phyloP scores from a whole-genome alignment of 202 grass and related monocot species.

The Elaeis oleifera region DNA sequence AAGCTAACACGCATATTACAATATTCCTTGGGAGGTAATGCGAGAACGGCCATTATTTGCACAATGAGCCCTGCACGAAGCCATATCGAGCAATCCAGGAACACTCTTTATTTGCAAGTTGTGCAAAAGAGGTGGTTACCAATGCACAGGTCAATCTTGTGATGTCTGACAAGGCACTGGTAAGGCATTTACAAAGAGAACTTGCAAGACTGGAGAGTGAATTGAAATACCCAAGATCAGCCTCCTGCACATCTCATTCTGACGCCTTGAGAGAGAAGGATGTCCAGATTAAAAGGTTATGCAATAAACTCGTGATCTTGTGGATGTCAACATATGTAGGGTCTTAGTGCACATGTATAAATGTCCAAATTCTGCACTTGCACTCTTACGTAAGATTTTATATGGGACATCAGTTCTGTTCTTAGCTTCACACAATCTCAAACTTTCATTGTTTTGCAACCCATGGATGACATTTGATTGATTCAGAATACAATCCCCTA shows the following conservation, averaged over 20 bases:
- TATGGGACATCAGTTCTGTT: too few relatives aligned
- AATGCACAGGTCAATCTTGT: constrained; percentile 78
- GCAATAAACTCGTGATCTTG: too few relatives aligned
- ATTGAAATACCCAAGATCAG: constrained; percentile 45
- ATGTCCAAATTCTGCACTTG: too few relatives aligned
- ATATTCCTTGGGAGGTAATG: constrained; percentile 70
- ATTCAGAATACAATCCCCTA: too few relatives aligned
- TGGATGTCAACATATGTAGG: too few relatives aligned
- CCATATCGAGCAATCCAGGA: constrained; percentile 80
- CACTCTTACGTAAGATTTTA: too few relatives aligned
- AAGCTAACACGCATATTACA: constrained; percentile 91
- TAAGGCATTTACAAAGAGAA: constrained; percentile 80
- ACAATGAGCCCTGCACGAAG: constrained; percentile 79
- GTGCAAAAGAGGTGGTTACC: constrained; percentile 67
- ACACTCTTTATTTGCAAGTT: constrained; percentile 87
- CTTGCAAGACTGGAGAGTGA: constrained; percentile 60
- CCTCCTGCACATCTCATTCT: constrained; percentile 31
- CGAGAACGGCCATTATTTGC: constrained; percentile 81
- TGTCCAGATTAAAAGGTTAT: constrained; percentile 65
- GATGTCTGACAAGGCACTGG: constrained; percentile 79
- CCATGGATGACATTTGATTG: too few relatives aligned
- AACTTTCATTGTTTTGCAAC: too few relatives aligned
- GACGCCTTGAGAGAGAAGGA: constrained; percentile 73
- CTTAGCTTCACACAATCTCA: too few relatives aligned
- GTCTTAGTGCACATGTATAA: too few relatives aligned